Evolutionary conservation across 2,329 filamentous ascomycete genomes (phyloP), one percentile per base, ranked within the genome.

Genomic region (Rhinocladiella mackenziei): DNA sequence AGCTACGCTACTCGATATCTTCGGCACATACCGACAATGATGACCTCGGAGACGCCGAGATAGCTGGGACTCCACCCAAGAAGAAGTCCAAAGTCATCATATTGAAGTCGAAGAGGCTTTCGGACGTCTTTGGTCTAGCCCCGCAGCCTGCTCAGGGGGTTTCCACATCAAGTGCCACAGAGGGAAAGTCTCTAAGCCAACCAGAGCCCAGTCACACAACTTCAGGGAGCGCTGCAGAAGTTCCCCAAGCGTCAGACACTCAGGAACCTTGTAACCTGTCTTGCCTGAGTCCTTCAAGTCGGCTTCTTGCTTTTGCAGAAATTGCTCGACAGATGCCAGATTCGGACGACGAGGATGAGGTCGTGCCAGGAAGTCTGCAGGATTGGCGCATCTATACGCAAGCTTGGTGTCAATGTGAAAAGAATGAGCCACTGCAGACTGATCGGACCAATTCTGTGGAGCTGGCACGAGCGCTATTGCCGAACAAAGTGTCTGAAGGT

Each of bases 271-370:
- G 51, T 28, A 17, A 45, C 22, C 43, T 54, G 23, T 41, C 39
- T 20, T 54, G 51, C 30, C 48, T 51, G 15, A 17, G 39, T 17
- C 34, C 44, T 13, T 43, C 48, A 13, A 43, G 41, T 13, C 44
- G 51, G 15, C 38, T 54, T 19, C 23, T 54, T 13, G 51, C 51
- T 1, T 51, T 54, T 43, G 51, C 48, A 32, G 23, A 51, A 28
- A 54, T 54, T 13, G 51, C 43, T 11, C 18, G 28, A 2, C 31
- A 41, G 20, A 51, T 54, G 43, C 48, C 48, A 11, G 48, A 54
- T 20, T 19, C 34, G 11, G 47, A 53, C 8, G 39, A 49, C 15
- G 51, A 48, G 9, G 40, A 52, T 18, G 45, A 46, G n/a, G 15
- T 45, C 11, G 13, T 52, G 3, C 42, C 50, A 3, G 50, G 50